phyloP scores from a whole-genome alignment of 169 alveolate species.

The Plasmodium yoelii region DNA sequence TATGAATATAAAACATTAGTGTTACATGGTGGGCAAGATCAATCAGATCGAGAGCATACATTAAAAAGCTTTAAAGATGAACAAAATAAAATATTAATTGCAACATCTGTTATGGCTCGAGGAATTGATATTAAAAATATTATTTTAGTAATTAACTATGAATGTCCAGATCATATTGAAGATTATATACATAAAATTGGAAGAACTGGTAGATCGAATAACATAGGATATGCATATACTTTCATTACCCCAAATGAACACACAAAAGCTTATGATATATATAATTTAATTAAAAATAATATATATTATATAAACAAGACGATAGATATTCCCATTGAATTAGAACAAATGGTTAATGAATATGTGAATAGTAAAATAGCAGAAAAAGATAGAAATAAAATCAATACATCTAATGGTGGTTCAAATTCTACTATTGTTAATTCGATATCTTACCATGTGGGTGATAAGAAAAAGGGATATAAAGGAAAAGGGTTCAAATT shows the following conservation, averaged over 20 bases:
- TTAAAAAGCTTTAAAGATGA: conserved; percentile 92
- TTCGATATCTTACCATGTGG: too few species aligned
- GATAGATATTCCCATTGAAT: conserved; percentile 78
- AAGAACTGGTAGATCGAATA: conserved; percentile 99
- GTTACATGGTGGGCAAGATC: conserved; percentile 98
- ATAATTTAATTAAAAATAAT: conserved; percentile 88
- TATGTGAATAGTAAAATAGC: conserved; percentile 9
- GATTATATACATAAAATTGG: conserved; percentile 99
- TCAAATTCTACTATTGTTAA: conserved; percentile 86
- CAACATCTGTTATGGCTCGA: conserved; percentile 99
- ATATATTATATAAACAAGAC: conserved; percentile 75
- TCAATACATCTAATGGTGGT: conserved; percentile 80
- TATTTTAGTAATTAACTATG: conserved; percentile 96
- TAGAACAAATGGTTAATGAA: conserved; percentile 81
- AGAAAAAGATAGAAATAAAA: too few species aligned
- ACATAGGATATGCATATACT: conserved; percentile 97
- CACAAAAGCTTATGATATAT: conserved; percentile 95
- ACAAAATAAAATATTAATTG: conserved; percentile 91
- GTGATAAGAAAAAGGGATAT: conserved; percentile 90
- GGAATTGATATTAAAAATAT: conserved; percentile 98
- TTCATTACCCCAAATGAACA: conserved; percentile 95
- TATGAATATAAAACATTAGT: conserved; percentile 93
- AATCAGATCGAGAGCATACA: conserved; percentile 96
- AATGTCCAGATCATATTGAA: conserved; percentile 99
- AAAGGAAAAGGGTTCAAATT: conserved; percentile 97